phyloP scores from a whole-genome alignment of 2,329 filamentous ascomycete genomes.

The Anisogramma anomala region DNA sequence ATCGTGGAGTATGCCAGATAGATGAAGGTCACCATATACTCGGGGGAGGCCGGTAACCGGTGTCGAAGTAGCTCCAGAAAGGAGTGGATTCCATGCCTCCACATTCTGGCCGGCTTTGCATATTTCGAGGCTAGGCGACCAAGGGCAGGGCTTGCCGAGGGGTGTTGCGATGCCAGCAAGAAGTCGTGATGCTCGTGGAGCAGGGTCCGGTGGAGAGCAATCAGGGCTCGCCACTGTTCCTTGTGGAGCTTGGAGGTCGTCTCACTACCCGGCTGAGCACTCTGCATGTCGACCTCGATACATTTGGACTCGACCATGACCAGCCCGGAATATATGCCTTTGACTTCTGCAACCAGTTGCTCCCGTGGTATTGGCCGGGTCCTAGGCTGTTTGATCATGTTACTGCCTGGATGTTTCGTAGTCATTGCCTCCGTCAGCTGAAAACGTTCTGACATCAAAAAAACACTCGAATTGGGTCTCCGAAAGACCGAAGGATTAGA shows the following conservation, averaged over 20 bases:
- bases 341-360: slow-evolving; percentile 70
- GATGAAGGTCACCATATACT: slow-evolving; percentile 87
- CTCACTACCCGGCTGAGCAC: slow-evolving; percentile 12
- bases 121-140: slow-evolving; percentile 65
- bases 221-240: slow-evolving; percentile 76
- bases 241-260: slow-evolving; percentile 38
- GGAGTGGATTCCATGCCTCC: slow-evolving; percentile 81
- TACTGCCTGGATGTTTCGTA: slow-evolving; percentile 13
- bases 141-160: slow-evolving; percentile 58
- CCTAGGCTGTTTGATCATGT: slow-evolving; percentile 38
- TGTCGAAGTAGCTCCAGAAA: slow-evolving; percentile 70
- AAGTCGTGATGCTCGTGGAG: slow-evolving; percentile 79
- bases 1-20: slow-evolving; percentile 86
- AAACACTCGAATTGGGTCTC: not conserved
- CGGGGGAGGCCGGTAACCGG: slow-evolving; percentile 61
- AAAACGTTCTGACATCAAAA: too few relatives aligned
- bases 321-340: slow-evolving; percentile 70
- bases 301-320: slow-evolving; percentile 82
- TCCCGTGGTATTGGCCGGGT: slow-evolving; percentile 63
- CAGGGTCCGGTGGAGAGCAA: slow-evolving; percentile 68
- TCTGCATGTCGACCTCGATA: slow-evolving; percentile 59
- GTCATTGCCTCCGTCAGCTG: not conserved
- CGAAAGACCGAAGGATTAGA: too few relatives aligned
- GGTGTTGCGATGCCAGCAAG: slow-evolving; percentile 79
- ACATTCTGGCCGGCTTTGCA: slow-evolving; percentile 87